Conservation (phyloP, 139 green algal species). For the Chlorella sp. region DNA sequence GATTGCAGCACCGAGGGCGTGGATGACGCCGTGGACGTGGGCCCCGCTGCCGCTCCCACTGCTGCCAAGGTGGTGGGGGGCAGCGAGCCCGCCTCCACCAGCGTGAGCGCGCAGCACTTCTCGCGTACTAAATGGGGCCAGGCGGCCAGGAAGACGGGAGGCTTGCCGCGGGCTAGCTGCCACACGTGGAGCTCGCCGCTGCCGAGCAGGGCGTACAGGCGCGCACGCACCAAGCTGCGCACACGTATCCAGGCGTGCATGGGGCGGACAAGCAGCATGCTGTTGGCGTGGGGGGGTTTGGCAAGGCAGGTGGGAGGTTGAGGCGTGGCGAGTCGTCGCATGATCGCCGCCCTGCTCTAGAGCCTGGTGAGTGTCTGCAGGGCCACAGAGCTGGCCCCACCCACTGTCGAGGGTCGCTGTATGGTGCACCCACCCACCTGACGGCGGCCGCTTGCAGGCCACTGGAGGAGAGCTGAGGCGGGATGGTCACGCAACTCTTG, state of each 20-base stretch:
- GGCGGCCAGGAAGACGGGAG: conserved; percentile 9
- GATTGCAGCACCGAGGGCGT: background rate
- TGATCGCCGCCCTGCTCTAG: background rate
- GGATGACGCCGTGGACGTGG: background rate
- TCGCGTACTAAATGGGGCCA: conserved; percentile 21
- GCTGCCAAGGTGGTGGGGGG: background rate
- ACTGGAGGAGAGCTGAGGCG: conserved; percentile 15
- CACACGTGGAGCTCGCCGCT: conserved; percentile 19
- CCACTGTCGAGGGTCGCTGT: background rate
- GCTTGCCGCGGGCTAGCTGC: conserved; percentile 13
- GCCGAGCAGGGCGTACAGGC: conserved; percentile 18
- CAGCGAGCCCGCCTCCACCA: conserved; percentile 3
- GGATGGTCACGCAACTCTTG: conserved; percentile 12
- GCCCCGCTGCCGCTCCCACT: background rate
- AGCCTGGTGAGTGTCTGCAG: background rate
- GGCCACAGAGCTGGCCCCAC: background rate
- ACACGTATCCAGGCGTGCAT: background rate
- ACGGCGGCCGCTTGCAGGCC: background rate
- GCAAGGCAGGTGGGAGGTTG: background rate
- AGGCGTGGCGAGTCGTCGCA: background rate
- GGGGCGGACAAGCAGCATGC: background rate
- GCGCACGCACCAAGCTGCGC: conserved; percentile 2
- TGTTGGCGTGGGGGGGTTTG: background rate
- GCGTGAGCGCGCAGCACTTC: background rate
- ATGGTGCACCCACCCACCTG: background rate